Conservation (phyloP, 306 rosid species). For the Adenanthera pavonina region DNA sequence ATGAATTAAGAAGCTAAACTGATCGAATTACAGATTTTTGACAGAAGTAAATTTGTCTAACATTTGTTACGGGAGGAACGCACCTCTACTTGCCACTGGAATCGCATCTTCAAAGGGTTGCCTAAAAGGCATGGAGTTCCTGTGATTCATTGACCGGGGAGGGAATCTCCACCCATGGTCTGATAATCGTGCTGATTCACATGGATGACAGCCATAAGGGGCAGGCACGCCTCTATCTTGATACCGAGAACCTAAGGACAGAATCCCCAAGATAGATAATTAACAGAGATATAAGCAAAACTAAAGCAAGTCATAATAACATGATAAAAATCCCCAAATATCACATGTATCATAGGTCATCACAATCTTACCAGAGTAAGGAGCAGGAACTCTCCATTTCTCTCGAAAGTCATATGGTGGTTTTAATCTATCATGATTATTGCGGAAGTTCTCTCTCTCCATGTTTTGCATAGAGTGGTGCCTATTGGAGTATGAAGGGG, state of each 20-base stretch:
- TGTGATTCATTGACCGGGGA: conserved; percentile 61
- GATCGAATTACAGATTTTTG: neutral
- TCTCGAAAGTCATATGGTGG: conserved; percentile 66
- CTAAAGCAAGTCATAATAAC: neutral
- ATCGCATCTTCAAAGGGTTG: conserved; percentile 80
- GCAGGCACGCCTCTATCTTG: conserved; percentile 60
- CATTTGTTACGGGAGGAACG: conserved; percentile 16
- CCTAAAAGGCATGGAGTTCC: conserved; percentile 68
- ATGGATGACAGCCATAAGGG: conserved; percentile 76
- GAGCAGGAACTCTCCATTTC: conserved; percentile 72
- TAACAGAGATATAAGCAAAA: conserved; percentile 20
- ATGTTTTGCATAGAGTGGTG: conserved; percentile 56
- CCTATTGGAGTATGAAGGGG: conserved; percentile 66
- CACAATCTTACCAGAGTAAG: conserved; percentile 62
- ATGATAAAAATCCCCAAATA: neutral
- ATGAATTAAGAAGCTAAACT: conserved; percentile 8
- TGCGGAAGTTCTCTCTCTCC: conserved; percentile 65
- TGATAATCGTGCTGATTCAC: conserved; percentile 70
- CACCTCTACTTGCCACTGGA: conserved; percentile 78
- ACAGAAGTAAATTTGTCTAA: conserved; percentile 10
- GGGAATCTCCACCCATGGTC: conserved; percentile 87
- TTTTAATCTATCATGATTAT: conserved; percentile 83
- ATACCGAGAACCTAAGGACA: conserved; percentile 66
- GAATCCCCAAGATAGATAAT: conserved; percentile 31
- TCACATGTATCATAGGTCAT: conserved; percentile 20